Conservation (phyloP, 1,284 basidiomycete genomes). For the Mycena citricolor region DNA sequence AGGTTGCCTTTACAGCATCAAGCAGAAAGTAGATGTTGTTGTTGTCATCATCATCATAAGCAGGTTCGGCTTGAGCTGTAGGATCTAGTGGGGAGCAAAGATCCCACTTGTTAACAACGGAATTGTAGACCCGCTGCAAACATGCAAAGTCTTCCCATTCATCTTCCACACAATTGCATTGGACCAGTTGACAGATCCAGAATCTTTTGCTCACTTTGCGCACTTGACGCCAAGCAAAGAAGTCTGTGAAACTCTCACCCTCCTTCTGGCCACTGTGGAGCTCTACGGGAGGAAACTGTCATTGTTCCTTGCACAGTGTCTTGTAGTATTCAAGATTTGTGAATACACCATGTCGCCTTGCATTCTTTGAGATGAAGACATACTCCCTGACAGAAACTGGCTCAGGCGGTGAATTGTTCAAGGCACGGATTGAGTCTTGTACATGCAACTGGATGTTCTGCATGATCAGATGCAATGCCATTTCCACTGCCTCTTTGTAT, state of each 20-base stretch:
- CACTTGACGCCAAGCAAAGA: conserved; percentile 21
- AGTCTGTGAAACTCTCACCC: conserved; percentile 22
- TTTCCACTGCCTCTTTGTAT: neutral
- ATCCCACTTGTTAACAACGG: conserved; percentile 25
- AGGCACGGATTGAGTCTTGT: neutral
- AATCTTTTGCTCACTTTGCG: conserved; percentile 18
- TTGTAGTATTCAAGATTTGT: neutral
- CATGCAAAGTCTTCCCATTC: conserved; percentile 17
- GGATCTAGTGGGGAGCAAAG: conserved; percentile 24
- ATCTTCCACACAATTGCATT: conserved; percentile 4
- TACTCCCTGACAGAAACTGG: neutral
- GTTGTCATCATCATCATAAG: neutral
- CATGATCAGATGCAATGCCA: neutral
- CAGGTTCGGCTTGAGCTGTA: conserved; percentile 7
- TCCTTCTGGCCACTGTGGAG: conserved; percentile 21
- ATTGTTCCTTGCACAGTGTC: neutral
- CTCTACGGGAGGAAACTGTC: conserved; percentile 23
- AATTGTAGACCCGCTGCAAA: conserved; percentile 24
- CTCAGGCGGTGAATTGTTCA: neutral
- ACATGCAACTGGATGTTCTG: neutral
- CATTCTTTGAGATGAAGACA: neutral
- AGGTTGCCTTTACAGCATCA: too few relatives aligned
- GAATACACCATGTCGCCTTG: neutral
- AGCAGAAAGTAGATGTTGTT: too few relatives aligned
- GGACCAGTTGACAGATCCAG: conserved; percentile 10